Conservation (phyloP, 331 rosid genomes). For the Rhamnella rubrinervis region DNA sequence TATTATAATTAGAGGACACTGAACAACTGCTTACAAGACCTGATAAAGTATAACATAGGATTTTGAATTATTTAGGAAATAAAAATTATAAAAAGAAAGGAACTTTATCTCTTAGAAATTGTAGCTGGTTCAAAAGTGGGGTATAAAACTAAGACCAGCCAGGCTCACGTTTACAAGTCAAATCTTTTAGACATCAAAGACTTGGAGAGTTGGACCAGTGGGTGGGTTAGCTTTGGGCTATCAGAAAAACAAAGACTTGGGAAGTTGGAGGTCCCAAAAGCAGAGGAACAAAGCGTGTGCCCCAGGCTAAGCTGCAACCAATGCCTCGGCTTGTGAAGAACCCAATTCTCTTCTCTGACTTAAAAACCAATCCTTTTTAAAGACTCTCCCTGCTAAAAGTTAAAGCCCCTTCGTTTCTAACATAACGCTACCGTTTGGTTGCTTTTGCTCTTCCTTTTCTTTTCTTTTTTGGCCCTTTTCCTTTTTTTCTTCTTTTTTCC, state of each 20-base stretch:
- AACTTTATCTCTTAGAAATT: not conserved
- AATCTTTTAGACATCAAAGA: constrained; percentile 58
- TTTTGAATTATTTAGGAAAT: too few species aligned
- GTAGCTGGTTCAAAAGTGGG: constrained; percentile 4
- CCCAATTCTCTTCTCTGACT: constrained; percentile 51
- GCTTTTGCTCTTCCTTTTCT: constrained; percentile 5
- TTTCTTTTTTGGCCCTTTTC: constrained; percentile 38
- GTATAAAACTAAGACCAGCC: constrained; percentile 8
- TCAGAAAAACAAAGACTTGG: constrained; percentile 20
- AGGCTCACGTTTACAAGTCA: constrained; percentile 54
- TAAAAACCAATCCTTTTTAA: constrained; percentile 21
- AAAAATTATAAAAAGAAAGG: not conserved
- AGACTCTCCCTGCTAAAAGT: constrained; percentile 33
- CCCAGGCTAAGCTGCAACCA: constrained; percentile 33
- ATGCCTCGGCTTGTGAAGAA: constrained; percentile 57
- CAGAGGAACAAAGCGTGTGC: constrained; percentile 41
- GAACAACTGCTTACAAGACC: too few species aligned
- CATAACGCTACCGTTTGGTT: constrained; percentile 16
- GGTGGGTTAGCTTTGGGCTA: too few species aligned
- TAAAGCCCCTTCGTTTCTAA: constrained; percentile 27
- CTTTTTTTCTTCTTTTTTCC: constrained; percentile 29
- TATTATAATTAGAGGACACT: too few species aligned
- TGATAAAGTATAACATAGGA: too few species aligned
- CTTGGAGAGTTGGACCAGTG: constrained; percentile 26
- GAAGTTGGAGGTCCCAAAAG: not conserved